phyloP scores from a whole-genome alignment of 2,329 filamentous ascomycete genomes.

The Colletotrichum sp. region DNA sequence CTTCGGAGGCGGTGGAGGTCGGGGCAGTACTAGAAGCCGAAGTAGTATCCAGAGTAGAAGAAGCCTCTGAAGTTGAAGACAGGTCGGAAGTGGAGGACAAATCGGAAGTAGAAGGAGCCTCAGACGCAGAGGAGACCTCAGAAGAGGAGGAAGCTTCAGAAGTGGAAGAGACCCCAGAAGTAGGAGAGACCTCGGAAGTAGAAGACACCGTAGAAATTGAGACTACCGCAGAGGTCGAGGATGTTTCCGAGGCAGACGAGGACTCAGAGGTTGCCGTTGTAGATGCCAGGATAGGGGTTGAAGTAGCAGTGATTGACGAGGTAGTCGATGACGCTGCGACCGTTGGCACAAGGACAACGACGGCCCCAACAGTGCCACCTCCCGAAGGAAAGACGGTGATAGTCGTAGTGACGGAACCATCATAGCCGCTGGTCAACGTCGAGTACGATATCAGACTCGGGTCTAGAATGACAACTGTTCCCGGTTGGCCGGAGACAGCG shows the following conservation, averaged over 20 bases:
- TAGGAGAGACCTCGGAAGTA: not conserved
- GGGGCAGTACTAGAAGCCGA: not conserved
- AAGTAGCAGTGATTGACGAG: accelerated
- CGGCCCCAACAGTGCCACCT: not conserved
- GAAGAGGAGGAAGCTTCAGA: not conserved
- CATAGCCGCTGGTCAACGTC: not conserved
- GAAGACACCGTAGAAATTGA: not conserved
- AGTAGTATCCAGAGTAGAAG: not conserved
- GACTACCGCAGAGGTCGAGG: not conserved
- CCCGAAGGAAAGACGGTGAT: not conserved
- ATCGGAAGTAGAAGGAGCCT: not conserved
- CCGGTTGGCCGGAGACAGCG: not conserved
- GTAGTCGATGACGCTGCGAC: not conserved
- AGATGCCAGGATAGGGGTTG: not conserved
- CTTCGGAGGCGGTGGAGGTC: not conserved
- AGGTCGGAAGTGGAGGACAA: not conserved
- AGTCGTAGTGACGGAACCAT: not conserved
- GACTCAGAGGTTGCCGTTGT: not conserved
- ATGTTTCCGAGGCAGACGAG: not conserved
- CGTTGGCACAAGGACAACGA: not conserved
- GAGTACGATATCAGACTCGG: not conserved
- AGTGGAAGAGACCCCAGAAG: not conserved
- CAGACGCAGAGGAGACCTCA: not conserved
- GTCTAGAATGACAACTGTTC: not conserved
- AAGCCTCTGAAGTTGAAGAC: not conserved